phyloP scores from a whole-genome alignment of 305 asterid genomes.

The Galium porrigens region DNA sequence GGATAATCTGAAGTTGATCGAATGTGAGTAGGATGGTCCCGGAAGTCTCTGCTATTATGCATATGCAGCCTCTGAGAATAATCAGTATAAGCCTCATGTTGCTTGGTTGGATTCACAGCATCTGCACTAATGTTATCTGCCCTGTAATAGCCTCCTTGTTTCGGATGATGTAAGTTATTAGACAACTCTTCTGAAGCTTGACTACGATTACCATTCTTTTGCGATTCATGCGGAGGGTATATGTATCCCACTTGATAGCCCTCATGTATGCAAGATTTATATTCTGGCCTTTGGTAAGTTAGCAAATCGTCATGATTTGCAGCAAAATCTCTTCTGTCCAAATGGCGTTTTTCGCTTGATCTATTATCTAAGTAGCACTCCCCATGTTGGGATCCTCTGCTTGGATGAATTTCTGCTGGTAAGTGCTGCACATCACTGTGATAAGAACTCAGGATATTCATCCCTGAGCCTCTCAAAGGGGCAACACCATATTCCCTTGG shows the following conservation, averaged over 20 bases:
- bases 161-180: not conserved
- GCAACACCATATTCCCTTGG: conserved; percentile 11
- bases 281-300: conserved; percentile 11
- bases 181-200: conserved; percentile 12
- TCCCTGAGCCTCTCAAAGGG: conserved; percentile 17
- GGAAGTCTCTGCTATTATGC: conserved; percentile 5
- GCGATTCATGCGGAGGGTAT: conserved; percentile 8
- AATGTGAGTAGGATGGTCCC: conserved; percentile 13
- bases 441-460: conserved; percentile 10
- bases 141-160: conserved; percentile 5
- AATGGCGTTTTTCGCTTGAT: conserved; percentile 10
- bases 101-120: conserved; percentile 8
- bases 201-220: conserved; percentile 13
- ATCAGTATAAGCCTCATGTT: conserved; percentile 7
- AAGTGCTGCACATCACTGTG: conserved; percentile 14
- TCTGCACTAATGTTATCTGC: conserved; percentile 11
- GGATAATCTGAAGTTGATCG: conserved; percentile 12
- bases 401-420: conserved; percentile 11
- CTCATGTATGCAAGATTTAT: conserved; percentile 8
- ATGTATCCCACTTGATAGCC: conserved; percentile 9
- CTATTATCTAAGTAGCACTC: conserved; percentile 7
- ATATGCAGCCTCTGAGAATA: conserved; percentile 12
- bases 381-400: conserved; percentile 12
- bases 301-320: conserved; percentile 12
- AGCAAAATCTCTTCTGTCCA: conserved; percentile 11